Evolutionary conservation across 306 rosid genomes (phyloP), one percentile per base, ranked within the genome.

Genomic region (Dryas octopetala): DNA sequence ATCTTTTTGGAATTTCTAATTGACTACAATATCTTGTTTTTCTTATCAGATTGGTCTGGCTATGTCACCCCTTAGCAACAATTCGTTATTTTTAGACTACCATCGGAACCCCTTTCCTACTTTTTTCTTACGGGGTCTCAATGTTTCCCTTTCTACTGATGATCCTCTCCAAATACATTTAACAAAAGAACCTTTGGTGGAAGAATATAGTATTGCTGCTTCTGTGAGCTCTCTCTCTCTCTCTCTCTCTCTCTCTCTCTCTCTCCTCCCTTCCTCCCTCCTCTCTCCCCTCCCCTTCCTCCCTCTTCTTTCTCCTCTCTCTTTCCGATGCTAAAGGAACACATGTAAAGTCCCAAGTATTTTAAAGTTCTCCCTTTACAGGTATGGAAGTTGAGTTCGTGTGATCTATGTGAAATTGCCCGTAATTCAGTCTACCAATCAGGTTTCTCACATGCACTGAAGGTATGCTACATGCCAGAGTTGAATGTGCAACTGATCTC

Each of bases 91-190:
- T 83, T 85, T 95, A 77, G 97, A 91, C 88, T 95, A 95, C 84
- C 98, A 95, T 80, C 94, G 97, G 75, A 95, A 95, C 77, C 98
- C 98, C 46, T 81, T 95, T 40, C 98, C 98, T 4, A 74, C 85
- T 70, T 95, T 95, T 80, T 95, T 95, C 90, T 84, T 93, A 76
- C 84, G 98, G 55, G 98, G 98, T 73, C 84, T 95, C 73, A 95
- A 95, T 80, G 98, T 95, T 68, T 95, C 98, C 16, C 98, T 95
- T 71, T 95, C 98, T 60, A 95, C 98, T 58, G 98, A 95, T 76
- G 98, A 95, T 84, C 98, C 98, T 72, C 98, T 95, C 61, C 98
- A 95, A 89, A 95, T 95, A 79, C 98, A 95, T 86, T 85, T 95
- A 40, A 95, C 98, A 12, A 95, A 91, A 85, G 98, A 95, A 76